Evolutionary conservation across 2,329 filamentous ascomycete species (phyloP).

Genomic region (Penicillium thymicola): DNA sequence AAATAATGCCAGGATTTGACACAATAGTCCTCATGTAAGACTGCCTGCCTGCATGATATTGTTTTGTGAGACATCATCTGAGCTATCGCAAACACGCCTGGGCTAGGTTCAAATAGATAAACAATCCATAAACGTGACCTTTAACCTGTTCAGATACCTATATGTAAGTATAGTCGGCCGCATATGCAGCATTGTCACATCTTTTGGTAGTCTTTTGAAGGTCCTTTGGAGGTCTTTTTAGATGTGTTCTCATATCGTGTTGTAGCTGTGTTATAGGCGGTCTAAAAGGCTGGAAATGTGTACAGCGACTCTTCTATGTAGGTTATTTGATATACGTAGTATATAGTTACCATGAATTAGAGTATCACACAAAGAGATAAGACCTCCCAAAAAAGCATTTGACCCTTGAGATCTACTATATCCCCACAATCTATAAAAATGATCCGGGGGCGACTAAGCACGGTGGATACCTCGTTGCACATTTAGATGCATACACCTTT

Average conservation of each 20-base stretch:
- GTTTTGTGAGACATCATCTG: neutral
- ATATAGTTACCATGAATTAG: too few species aligned
- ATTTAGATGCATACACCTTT: neutral
- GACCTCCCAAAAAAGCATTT: neutral
- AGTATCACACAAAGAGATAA: neutral
- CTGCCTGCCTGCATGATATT: neutral
- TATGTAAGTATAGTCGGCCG: neutral
- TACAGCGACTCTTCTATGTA: neutral
- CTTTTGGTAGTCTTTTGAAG: neutral
- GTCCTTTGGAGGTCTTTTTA: neutral
- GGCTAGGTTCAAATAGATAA: neutral
- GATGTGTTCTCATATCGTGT: neutral
- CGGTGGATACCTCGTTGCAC: neutral
- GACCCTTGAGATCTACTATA: neutral
- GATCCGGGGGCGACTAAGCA: neutral
- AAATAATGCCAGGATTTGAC: neutral
- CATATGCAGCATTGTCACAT: neutral
- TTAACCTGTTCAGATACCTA: neutral
- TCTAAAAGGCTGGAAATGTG: neutral
- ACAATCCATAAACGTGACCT: neutral
- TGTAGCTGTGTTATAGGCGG: too few species aligned
- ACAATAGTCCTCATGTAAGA: neutral
- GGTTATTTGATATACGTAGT: neutral
- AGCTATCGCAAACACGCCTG: neutral
- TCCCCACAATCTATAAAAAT: neutral